These are phyloP conservation scores for Closterium sp. DNA, from an alignment of 139 green algal species.

Conservation along the genomic window DNA sequence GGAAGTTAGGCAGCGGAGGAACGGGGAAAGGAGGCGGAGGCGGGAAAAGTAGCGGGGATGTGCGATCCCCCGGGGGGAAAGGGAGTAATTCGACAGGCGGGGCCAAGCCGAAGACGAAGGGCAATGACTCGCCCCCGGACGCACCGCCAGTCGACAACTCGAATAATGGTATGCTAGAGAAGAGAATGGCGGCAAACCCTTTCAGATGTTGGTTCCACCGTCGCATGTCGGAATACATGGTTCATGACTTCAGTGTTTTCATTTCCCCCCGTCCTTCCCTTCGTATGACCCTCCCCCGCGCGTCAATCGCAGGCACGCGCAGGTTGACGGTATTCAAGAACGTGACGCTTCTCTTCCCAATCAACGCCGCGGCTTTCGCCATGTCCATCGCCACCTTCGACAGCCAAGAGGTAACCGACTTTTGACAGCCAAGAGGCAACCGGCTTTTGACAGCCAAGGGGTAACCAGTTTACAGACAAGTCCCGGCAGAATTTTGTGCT, in stretches of 20 bases:
- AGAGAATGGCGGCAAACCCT: too few species aligned
- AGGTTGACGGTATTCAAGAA: background rate
- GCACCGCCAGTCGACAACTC: background rate
- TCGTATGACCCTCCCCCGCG: background rate
- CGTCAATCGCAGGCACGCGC: background rate
- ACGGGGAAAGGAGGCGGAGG: background rate
- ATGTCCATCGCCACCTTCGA: background rate
- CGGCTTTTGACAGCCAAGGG: too few species aligned
- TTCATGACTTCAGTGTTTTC: too few species aligned
- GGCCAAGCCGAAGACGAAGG: background rate
- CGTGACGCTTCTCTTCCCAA: background rate
- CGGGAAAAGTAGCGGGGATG: background rate
- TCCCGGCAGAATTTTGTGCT: too few species aligned
- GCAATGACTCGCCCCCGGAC: background rate
- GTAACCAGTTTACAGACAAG: too few species aligned
- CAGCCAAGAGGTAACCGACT: background rate
- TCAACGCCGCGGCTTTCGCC: background rate
- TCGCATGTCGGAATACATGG: too few species aligned
- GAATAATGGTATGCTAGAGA: background rate
- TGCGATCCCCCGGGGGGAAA: background rate
- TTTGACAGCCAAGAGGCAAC: too few species aligned
- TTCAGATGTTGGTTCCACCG: too few species aligned
- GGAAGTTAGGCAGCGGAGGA: background rate
- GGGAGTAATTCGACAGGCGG: background rate
- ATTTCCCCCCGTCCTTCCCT: too few species aligned